Evolutionary conservation across 2,329 filamentous ascomycete genomes (phyloP).

Genomic region (Cladosporium sp.): DNA sequence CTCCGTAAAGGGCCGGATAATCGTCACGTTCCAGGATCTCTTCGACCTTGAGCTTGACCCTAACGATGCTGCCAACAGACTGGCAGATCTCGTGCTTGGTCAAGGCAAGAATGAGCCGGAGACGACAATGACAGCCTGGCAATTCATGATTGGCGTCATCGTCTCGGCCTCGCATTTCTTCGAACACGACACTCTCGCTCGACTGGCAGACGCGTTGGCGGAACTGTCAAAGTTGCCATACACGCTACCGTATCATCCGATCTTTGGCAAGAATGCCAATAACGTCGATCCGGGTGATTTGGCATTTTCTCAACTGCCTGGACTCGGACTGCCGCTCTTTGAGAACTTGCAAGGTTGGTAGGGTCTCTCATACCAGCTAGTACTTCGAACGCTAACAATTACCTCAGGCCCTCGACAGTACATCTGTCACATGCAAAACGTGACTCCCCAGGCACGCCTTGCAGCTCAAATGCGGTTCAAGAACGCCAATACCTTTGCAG

Average conservation of each 20-base stretch:
- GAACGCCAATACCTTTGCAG: background rate
- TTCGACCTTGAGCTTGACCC: background rate
- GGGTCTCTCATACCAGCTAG: slow-evolving; percentile 49
- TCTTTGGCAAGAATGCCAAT: background rate
- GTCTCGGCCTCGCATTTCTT: background rate
- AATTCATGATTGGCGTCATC: background rate
- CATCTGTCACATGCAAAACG: background rate
- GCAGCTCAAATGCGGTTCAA: background rate
- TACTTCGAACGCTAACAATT: slow-evolving; percentile 46
- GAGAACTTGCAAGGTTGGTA: background rate
- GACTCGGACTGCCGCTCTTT: background rate
- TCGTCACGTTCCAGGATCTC: background rate
- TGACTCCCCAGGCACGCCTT: background rate
- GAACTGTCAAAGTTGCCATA: background rate
- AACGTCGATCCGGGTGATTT: background rate
- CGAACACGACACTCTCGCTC: background rate
- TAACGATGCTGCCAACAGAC: background rate
- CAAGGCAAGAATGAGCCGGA: background rate
- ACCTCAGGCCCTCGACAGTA: background rate
- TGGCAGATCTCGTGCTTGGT: background rate
- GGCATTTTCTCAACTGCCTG: background rate
- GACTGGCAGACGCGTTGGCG: background rate
- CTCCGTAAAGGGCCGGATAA: background rate
- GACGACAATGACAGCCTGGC: background rate
- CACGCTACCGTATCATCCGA: background rate